Evolutionary conservation across 257 asterid species (phyloP).

Genomic region (Voacanga thouarsii): DNA sequence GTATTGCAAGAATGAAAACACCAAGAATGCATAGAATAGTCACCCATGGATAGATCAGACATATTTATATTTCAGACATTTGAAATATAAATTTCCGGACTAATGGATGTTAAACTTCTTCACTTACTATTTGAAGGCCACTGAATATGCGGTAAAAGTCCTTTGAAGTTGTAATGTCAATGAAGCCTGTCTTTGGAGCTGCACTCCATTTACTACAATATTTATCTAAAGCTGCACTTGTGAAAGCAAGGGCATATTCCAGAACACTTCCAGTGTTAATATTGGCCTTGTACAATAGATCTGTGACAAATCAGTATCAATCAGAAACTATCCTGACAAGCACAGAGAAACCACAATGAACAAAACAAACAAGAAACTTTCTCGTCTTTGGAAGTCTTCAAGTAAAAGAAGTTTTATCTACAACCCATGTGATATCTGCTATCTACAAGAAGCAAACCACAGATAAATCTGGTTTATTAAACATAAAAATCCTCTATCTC

Average conservation of each 20-base stretch:
- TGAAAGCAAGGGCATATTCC: slow-evolving; percentile 95
- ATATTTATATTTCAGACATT: background rate
- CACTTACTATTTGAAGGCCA: slow-evolving; percentile 83
- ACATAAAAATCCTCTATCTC: background rate
- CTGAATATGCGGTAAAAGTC: slow-evolving; percentile 93
- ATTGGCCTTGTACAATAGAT: slow-evolving; percentile 85
- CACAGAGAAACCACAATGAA: background rate
- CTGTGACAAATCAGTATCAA: slow-evolving; percentile 36
- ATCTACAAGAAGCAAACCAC: too few relatives aligned
- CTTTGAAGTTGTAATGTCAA: slow-evolving; percentile 93
- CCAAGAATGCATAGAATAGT: background rate
- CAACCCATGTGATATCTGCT: background rate
- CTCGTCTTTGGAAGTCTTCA: too few relatives aligned
- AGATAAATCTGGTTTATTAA: too few relatives aligned
- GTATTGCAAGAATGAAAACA: background rate
- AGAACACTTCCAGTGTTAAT: slow-evolving; percentile 93
- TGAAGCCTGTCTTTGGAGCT: slow-evolving; percentile 86
- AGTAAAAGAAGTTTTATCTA: background rate
- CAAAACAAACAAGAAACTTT: background rate
- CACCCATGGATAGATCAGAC: too few relatives aligned
- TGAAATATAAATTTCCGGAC: background rate
- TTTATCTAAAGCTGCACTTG: slow-evolving; percentile 94
- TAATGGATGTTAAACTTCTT: background rate
- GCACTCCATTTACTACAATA: slow-evolving; percentile 95
- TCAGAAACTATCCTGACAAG: background rate